phyloP scores from a whole-genome alignment of 495 filamentous ascomycete species.

The Tuber calosporum region DNA sequence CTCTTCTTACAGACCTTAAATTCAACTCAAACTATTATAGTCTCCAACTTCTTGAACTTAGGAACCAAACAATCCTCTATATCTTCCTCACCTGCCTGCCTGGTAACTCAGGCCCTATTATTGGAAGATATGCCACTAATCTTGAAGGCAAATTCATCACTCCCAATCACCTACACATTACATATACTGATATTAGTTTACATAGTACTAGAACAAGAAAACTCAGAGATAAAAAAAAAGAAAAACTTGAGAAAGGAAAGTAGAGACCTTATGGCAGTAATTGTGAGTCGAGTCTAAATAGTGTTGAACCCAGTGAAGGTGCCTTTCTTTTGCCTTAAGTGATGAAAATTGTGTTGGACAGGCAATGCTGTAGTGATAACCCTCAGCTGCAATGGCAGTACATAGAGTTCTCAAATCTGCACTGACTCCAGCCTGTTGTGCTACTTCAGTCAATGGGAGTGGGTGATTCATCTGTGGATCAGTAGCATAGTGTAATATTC shows the following conservation, averaged over 20 bases:
- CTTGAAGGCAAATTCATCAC: too few species aligned
- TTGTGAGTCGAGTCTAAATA: not conserved
- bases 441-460: too few species aligned
- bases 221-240: too few species aligned
- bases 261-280: not conserved
- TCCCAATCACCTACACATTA: too few species aligned
- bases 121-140: too few species aligned
- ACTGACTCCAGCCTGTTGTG: too few species aligned
- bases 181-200: too few species aligned
- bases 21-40: too few species aligned
- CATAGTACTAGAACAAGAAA: too few species aligned
- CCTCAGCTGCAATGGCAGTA: not conserved
- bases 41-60: not conserved
- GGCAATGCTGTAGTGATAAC: not conserved
- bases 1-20: not conserved
- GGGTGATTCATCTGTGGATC: not conserved
- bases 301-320: not conserved
- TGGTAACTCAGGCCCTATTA: too few species aligned
- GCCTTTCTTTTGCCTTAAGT: not conserved
- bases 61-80: not conserved
- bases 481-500: not conserved
- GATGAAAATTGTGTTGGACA: not conserved
- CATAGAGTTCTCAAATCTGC: not conserved
- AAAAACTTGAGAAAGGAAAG: too few species aligned
- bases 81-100: too few species aligned